Evolutionary conservation across 352 stramenopile species (phyloP).

Genomic region (Phytophthora aleatoria): DNA sequence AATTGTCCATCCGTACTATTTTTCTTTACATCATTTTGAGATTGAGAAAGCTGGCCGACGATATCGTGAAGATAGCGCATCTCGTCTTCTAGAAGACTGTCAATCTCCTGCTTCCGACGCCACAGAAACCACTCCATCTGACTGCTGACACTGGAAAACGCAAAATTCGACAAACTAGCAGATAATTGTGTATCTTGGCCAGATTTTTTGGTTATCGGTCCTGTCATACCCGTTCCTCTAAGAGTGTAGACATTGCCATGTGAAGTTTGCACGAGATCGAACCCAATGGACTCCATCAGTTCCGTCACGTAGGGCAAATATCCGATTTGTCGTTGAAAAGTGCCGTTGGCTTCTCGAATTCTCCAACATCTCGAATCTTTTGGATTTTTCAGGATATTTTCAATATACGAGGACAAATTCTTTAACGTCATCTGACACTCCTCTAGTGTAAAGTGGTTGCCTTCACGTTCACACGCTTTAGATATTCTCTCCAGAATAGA

Average conservation of each 20-base stretch:
- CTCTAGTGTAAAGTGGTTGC: constrained; percentile 41
- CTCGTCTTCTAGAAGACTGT: constrained; percentile 61
- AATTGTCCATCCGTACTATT: neutral
- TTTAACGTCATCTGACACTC: constrained; percentile 50
- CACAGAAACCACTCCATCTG: constrained; percentile 84
- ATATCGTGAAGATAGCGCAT: constrained; percentile 60
- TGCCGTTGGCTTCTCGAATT: constrained; percentile 63
- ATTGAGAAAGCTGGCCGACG: constrained; percentile 8
- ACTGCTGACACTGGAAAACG: constrained; percentile 60
- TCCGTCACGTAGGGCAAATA: constrained; percentile 53
- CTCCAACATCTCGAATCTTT: constrained; percentile 73
- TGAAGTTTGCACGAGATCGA: constrained; percentile 44
- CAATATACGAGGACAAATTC: constrained; percentile 48
- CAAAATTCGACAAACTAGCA: constrained; percentile 61
- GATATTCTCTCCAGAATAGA: constrained; percentile 60
- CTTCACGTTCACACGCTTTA: constrained; percentile 27
- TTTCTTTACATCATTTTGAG: neutral
- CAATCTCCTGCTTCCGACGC: constrained; percentile 74
- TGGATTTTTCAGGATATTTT: constrained; percentile 71
- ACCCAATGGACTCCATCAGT: constrained; percentile 70
- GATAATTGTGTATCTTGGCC: neutral
- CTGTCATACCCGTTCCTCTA: constrained; percentile 42
- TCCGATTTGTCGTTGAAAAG: constrained; percentile 66
- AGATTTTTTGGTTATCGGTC: neutral
- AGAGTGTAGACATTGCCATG: constrained; percentile 58